Base-by-base conservation (phyloP, 2,329 filamentous ascomycete species). In the Endocalyx cinctus region DNA sequence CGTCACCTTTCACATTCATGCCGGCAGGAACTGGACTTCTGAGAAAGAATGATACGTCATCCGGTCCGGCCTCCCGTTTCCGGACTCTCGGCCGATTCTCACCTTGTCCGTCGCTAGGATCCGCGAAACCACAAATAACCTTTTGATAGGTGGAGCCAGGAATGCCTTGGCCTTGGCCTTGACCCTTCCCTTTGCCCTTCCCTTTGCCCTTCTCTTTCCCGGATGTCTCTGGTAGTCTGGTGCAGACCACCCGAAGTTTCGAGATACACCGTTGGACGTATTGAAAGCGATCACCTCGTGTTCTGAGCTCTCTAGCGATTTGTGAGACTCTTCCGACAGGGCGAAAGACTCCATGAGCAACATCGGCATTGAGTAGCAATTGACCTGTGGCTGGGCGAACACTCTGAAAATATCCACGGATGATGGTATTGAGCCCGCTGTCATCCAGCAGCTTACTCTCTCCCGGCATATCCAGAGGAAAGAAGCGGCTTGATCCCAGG, bases 371-470 rank as follows among this genome's bases (percentile, higher is more conserved):
- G 17, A 78, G 54, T 0, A 79, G 60, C 2, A 78, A 45, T 0
- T 71, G 61, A 3, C 71, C 72, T 0, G 74, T 78, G 1, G 67
- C 67, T 1, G 72, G 58, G 5, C 73, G 69, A 3, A 69, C 62
- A 19, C 72, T 76, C 46, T 74, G 70, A 35, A 76, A 76, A 43
- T 71, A 77, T 2, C 74, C 74, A 12, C 73, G 66, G 2, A 70
- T 55, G 18, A 71, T 63, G 6, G 58, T 27, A 14, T 70, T 56
- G 6, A 54, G 55, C n/a, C n/a, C n/a, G n/a, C n/a, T n/a, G n/a
- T n/a, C n/a, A 1, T 46, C 47, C 0, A 57, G 52, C 5, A 35
- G 25, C 5, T 47, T 47, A 33, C 1, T 35, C 27, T 1, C 40
- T 44, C 15, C 63, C 57, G 2, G 47, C 41, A 50, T 27, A 6